phyloP scores from a whole-genome alignment of 306 rosid species.

The Cyamopsis tetragonoloba region DNA sequence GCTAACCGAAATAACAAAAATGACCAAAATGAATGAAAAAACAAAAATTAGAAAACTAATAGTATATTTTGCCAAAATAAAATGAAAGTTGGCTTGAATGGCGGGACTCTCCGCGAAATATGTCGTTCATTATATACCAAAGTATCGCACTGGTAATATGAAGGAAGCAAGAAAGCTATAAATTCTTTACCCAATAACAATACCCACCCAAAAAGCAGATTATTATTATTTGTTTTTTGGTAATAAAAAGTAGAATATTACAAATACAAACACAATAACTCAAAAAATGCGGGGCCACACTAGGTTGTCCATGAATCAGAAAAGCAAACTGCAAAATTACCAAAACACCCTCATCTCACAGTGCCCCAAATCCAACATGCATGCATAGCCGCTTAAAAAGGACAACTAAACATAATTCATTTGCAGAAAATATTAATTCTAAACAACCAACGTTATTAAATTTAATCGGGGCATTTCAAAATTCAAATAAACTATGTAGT shows the following conservation, averaged over 20 bases:
- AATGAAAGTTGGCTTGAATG: not conserved
- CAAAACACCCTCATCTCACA: slow-evolving; percentile 23
- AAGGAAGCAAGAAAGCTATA: slow-evolving; percentile 16
- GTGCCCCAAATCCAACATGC: not conserved
- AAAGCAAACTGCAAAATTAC: slow-evolving; percentile 32
- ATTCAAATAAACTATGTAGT: not conserved
- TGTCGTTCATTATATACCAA: no score
- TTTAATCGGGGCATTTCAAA: not conserved
- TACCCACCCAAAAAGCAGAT: slow-evolving; percentile 1
- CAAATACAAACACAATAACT: not conserved
- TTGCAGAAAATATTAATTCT: not conserved
- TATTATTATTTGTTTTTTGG: no score
- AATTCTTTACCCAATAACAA: slow-evolving; percentile 33
- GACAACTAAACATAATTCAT: not conserved
- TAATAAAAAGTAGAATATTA: not conserved
- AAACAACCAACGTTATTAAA: not conserved
- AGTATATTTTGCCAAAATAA: no score
- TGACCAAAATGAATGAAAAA: not conserved
- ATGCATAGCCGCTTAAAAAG: not conserved
- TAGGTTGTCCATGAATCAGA: not conserved
- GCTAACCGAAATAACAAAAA: no score
- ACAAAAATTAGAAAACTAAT: no score
- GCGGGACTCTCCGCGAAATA: no score
- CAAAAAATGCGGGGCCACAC: slow-evolving; percentile 1
- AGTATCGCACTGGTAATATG: not conserved